Percentiles rank a stretch among this genome's conserved stretches.
Conservation (phyloP, 2,329 filamentous ascomycete genomes). For the Fusarium setosum region DNA sequence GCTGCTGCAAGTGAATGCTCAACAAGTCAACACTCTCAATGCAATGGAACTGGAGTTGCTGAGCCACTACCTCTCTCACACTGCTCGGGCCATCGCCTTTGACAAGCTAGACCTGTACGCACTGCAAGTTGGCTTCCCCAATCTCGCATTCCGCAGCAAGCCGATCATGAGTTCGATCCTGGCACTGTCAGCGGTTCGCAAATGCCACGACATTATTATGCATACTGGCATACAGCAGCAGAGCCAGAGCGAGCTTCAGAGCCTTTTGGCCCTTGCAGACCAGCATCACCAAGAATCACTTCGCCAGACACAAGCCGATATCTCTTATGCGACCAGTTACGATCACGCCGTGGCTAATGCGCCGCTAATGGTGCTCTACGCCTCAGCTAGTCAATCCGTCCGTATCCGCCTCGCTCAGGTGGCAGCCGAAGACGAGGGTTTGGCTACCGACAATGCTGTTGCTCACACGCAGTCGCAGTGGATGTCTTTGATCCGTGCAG, state of each 20-base stretch:
- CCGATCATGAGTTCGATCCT: slow-evolving; percentile 56
- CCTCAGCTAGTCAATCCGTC: slow-evolving; percentile 50
- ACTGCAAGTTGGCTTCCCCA: slow-evolving; percentile 55
- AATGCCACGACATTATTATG: slow-evolving; percentile 48
- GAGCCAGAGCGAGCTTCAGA: slow-evolving; percentile 8
- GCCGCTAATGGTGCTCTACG: slow-evolving; percentile 56
- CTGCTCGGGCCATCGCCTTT: slow-evolving; percentile 49
- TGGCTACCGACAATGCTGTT: rapidly evolving
- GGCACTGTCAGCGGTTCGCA: slow-evolving; percentile 54
- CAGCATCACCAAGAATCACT: slow-evolving; percentile 52
- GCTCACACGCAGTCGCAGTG: slow-evolving; percentile 24
- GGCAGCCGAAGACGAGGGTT: slow-evolving; percentile 17
- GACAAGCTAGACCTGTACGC: slow-evolving; percentile 53
- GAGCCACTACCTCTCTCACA: slow-evolving; percentile 55
- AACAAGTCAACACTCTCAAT: slow-evolving; percentile 14
- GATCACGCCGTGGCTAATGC: slow-evolving; percentile 43
- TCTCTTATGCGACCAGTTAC: slow-evolving; percentile 45
- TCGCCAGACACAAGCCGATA: slow-evolving; percentile 48
- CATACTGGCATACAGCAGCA: not conserved
- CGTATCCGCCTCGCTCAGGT: slow-evolving; percentile 48
- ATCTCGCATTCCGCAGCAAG: slow-evolving; percentile 52
- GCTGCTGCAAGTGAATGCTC: not conserved
- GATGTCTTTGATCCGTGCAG: slow-evolving; percentile 35
- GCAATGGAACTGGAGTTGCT: slow-evolving; percentile 51
- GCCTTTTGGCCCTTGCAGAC: slow-evolving; percentile 46